phyloP scores from a whole-genome alignment of 2,329 filamentous ascomycete species.

The Chaetomiaceae sp. region DNA sequence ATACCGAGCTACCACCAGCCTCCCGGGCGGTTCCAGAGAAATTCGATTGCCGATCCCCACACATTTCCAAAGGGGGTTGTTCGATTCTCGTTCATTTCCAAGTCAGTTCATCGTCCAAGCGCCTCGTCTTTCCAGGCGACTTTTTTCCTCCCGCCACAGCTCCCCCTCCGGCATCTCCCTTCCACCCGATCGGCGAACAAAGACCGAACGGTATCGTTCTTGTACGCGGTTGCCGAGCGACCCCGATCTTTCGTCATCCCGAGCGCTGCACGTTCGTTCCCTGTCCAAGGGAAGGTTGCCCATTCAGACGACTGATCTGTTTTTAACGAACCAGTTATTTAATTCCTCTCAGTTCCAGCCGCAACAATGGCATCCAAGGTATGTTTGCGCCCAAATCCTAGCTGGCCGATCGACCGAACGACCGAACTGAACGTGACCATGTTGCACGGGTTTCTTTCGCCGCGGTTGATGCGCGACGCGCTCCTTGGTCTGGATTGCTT shows the following conservation, averaged over 20 bases:
- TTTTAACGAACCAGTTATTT: neutral
- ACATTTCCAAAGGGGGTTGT: constrained; percentile 8
- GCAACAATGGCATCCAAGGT: constrained; percentile 26
- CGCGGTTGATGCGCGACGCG: neutral
- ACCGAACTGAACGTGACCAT: neutral
- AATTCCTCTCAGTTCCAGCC: constrained; percentile 7
- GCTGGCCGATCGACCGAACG: neutral
- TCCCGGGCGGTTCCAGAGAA: constrained; percentile 13
- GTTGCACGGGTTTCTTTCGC: neutral
- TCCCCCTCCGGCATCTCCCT: constrained; percentile 13
- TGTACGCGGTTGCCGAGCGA: constrained; percentile 11
- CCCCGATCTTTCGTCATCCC: constrained; percentile 9
- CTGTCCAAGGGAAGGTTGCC: neutral
- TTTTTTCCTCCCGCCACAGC: neutral
- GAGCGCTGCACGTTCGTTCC: constrained; percentile 10
- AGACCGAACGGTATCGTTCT: constrained; percentile 6
- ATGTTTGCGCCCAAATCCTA: constrained; percentile 7
- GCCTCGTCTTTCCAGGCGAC: constrained; percentile 9
- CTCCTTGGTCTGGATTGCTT: neutral
- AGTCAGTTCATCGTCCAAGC: constrained; percentile 10
- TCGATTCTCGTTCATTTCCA: constrained; percentile 5
- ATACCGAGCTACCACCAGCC: constrained; percentile 2
- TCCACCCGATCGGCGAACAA: constrained; percentile 12
- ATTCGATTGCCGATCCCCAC: constrained; percentile 22
- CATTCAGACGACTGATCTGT: neutral